These are phyloP conservation scores for Lachnellula arida DNA, from an alignment of 2,329 filamentous ascomycete genomes.

Conservation along the genomic window DNA sequence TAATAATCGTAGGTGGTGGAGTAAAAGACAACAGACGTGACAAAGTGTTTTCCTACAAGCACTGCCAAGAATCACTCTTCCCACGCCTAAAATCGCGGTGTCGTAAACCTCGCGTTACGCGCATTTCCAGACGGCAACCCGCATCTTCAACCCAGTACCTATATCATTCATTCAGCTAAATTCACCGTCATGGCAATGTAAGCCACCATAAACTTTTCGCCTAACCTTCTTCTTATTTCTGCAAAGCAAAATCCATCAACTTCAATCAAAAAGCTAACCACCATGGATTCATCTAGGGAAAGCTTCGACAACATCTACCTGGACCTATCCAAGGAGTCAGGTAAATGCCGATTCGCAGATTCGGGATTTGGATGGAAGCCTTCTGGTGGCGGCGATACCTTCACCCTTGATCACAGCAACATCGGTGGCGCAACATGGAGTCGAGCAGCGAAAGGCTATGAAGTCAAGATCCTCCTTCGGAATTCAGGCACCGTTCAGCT, in stretches of 20 bases:
- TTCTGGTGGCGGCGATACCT: slow-evolving; percentile 78
- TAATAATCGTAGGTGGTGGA: too few relatives aligned
- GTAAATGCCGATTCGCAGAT: slow-evolving; percentile 92
- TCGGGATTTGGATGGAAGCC: slow-evolving; percentile 96
- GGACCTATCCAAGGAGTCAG: slow-evolving; percentile 86
- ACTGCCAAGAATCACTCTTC: neutral
- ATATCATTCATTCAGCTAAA: neutral
- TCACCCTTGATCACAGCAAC: slow-evolving; percentile 84
- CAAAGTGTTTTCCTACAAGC: neutral
- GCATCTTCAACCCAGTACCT: neutral
- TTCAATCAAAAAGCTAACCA: neutral
- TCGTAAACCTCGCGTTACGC: neutral
- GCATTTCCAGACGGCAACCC: neutral
- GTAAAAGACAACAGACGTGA: too few relatives aligned
- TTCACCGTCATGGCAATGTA: neutral
- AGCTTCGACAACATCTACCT: slow-evolving; percentile 97
- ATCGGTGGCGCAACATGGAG: slow-evolving; percentile 92
- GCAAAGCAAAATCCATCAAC: neutral
- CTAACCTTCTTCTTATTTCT: neutral
- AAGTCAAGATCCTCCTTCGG: slow-evolving; percentile 85
- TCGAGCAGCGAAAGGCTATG: slow-evolving; percentile 83
- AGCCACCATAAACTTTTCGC: neutral
- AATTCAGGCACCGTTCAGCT: slow-evolving; percentile 85
- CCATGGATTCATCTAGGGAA: slow-evolving; percentile 50
- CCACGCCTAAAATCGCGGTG: neutral